A percentile compares a stretch with the other conserved stretches of the same genome.
phyloP scores from a whole-genome alignment of 345 rosid genomes.

The Pistacia integerrima region DNA sequence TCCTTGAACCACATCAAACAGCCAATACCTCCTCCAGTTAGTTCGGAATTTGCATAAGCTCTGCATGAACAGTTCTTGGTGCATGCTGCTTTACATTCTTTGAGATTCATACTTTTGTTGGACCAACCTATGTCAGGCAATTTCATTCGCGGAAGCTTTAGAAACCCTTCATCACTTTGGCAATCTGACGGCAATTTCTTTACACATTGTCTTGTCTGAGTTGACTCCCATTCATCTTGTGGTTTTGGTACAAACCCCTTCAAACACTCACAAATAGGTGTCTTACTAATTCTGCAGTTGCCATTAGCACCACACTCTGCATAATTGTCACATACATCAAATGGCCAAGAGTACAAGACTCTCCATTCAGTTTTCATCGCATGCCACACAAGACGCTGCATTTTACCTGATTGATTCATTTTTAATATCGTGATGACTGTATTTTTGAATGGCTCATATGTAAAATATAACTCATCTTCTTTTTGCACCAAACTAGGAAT shows the following conservation, averaged over 20 bases:
- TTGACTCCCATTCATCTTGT: not conserved
- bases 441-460: slow-evolving; percentile 19
- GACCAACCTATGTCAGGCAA: slow-evolving; percentile 24
- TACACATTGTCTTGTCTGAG: not conserved
- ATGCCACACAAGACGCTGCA: slow-evolving; percentile 28
- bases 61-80: not conserved
- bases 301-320: slow-evolving; percentile 30
- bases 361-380: not conserved
- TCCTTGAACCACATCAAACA: slow-evolving; percentile 44
- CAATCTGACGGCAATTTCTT: slow-evolving; percentile 11
- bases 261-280: slow-evolving; percentile 11
- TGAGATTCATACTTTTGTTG: slow-evolving; percentile 18
- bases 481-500: slow-evolving; percentile 13
- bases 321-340: slow-evolving; percentile 33
- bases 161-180: slow-evolving; percentile 16
- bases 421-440: slow-evolving; percentile 22
- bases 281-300: slow-evolving; percentile 4
- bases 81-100: slow-evolving; percentile 21
- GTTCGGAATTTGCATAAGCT: slow-evolving; percentile 6
- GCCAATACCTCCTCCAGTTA: slow-evolving; percentile 30
- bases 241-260: slow-evolving; percentile 10
- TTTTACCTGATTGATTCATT: slow-evolving; percentile 16
- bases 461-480: slow-evolving; percentile 20
- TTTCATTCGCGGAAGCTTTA: slow-evolving; percentile 1
- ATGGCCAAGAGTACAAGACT: slow-evolving; percentile 12